phyloP scores from a whole-genome alignment of 495 filamentous ascomycete genomes.

The Evansstolkia leycettana region DNA sequence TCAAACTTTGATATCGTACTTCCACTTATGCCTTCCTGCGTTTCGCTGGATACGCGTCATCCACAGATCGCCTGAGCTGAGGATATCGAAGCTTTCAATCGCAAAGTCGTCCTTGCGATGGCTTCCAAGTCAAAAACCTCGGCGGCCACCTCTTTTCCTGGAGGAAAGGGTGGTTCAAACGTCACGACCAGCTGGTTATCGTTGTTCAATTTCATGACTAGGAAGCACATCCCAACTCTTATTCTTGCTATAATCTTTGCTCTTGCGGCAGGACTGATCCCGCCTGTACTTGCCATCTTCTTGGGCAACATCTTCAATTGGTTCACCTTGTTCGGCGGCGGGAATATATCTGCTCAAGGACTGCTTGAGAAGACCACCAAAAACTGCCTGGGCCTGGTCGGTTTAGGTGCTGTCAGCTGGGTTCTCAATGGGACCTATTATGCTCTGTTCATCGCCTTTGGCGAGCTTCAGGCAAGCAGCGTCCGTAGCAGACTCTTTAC shows the following conservation, averaged over 20 bases:
- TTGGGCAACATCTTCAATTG: slow-evolving; percentile 65
- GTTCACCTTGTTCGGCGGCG: slow-evolving; percentile 54
- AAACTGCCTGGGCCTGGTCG: slow-evolving; percentile 45
- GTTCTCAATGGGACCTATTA: slow-evolving; percentile 53
- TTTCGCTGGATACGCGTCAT: background rate
- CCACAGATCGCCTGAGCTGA: background rate
- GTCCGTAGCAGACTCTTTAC: slow-evolving; percentile 54
- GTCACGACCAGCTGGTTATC: slow-evolving; percentile 26
- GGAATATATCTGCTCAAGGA: slow-evolving; percentile 30
- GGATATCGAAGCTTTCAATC: too few species aligned
- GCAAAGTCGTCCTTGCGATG: background rate
- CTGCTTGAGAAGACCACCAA: slow-evolving; percentile 43
- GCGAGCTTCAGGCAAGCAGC: slow-evolving; percentile 64
- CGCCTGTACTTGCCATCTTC: slow-evolving; percentile 55
- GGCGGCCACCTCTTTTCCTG: too few species aligned
- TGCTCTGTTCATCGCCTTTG: slow-evolving; percentile 57
- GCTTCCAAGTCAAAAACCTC: background rate
- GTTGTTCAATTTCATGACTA: slow-evolving; percentile 63
- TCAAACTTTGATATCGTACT: background rate
- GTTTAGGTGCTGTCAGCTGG: slow-evolving; percentile 51
- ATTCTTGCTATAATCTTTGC: slow-evolving; percentile 40
- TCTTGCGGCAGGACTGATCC: slow-evolving; percentile 45
- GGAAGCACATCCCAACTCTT: slow-evolving; percentile 44
- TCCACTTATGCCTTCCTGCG: too few species aligned
- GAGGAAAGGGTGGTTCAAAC: too few species aligned